phyloP scores from a whole-genome alignment of 306 rosid genomes.

The Geum urbanum region DNA sequence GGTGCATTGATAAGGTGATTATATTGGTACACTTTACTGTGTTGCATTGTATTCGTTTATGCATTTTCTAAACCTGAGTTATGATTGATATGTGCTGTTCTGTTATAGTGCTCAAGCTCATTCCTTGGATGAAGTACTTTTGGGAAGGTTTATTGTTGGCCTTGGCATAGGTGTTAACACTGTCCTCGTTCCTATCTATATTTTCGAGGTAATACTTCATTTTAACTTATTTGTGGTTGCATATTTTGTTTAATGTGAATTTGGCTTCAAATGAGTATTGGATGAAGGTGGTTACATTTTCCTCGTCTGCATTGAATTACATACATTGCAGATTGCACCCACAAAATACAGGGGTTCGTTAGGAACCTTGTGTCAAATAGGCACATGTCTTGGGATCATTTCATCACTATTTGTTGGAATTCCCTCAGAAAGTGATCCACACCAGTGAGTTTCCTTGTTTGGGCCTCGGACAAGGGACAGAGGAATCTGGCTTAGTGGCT shows the following conservation, averaged over 20 bases:
- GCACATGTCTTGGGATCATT: slow-evolving; percentile 88
- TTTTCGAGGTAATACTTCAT: slow-evolving; percentile 62
- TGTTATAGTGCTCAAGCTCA: slow-evolving; percentile 73
- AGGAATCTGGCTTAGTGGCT: not conserved
- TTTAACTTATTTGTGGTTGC: not conserved
- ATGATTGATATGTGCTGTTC: slow-evolving; percentile 19
- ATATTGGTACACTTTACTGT: too few relatives aligned
- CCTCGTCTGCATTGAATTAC: not conserved
- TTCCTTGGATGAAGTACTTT: slow-evolving; percentile 65
- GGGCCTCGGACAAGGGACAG: not conserved
- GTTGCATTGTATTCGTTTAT: not conserved
- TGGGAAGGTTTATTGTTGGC: slow-evolving; percentile 95
- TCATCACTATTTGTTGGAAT: slow-evolving; percentile 68
- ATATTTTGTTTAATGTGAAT: too few relatives aligned
- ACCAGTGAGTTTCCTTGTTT: slow-evolving; percentile 48
- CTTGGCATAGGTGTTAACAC: slow-evolving; percentile 90
- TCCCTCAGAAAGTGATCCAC: slow-evolving; percentile 69
- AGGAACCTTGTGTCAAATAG: slow-evolving; percentile 78
- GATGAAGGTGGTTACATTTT: not conserved
- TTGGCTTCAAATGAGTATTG: too few relatives aligned
- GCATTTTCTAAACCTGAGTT: not conserved
- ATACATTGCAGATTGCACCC: slow-evolving; percentile 61
- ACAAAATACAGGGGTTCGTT: slow-evolving; percentile 84
- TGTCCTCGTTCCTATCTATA: slow-evolving; percentile 81
- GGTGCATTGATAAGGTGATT: slow-evolving; percentile 73